Base-by-base conservation (phyloP, 2,329 filamentous ascomycete species). In the Cladophialophora chaetospira region DNA sequence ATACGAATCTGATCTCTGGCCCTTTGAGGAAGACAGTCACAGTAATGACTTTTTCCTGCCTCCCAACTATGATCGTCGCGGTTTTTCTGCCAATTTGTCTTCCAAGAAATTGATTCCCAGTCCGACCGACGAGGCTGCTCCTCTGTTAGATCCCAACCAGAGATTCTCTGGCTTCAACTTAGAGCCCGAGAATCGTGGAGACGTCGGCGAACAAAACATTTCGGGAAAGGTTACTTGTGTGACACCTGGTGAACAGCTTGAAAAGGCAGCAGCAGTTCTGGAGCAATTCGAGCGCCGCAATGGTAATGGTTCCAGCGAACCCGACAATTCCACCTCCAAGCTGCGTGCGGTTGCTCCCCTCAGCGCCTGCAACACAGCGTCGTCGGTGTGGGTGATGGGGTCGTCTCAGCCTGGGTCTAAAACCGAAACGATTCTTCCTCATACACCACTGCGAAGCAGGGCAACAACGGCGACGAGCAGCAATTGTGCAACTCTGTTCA, bases 1-100 rank as follows among this genome's bases (percentile, higher is more conserved):
- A 36, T 43, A 55, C 42, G 53, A 36, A 13, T n/a, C n/a, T n/a
- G n/a, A n/a, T n/a, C 58, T 46, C 43, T 55, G 50, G 15, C 58
- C 55, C 21, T 59, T 59, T 31, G 45, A 57, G 5, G 58, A 61
- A 19, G 31, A 40, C 5, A 13, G 11, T 42, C 15, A 11, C 11
- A 25, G 8, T 11, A 3, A 17, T 23, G 11, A 13, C 5, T 11
- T 19, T 23, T 19, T 11, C 15, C 21, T 19, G 11, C 15, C 15
- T 5, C 38, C 38, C 17, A 19, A 10, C 15, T 10, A 5, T 10
- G n/a, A 23, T 19, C 19, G 6, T 23, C 38, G 17, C 38, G 17
- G 10, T 5, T 19, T 19, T 19, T 19, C 38, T 19, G n/a, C 38
- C 17, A 19, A 42, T 42, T 4, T 11, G n/a, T 42, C 13, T 1